Base-by-base conservation (phyloP, 2,329 filamentous ascomycete species). In the Scedosporium minutisporum region DNA sequence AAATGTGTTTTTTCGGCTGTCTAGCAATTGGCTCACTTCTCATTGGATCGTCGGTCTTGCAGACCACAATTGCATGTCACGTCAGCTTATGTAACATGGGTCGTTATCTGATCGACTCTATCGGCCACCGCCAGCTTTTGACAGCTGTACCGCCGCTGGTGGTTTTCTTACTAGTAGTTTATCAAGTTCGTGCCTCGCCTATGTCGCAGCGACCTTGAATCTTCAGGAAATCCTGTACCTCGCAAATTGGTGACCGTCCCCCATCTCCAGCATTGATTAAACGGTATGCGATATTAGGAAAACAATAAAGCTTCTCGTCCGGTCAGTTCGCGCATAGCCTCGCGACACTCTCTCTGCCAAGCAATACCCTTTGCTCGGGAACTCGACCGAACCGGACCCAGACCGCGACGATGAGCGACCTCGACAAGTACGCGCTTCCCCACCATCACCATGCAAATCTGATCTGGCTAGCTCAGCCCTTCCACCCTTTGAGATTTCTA, bases 401-500 rank as follows among this genome's bases (percentile, higher is more conserved):
- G 62, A 61, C 59, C 44, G 61, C 68, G 66, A 67, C 72, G 78
- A 97, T 96, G 89, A 96, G 93, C 77, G 92, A 97, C 76, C 85
- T 97, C 71, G 95, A 97, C 79, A 90, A 86, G 93, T 96, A 82
- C 68, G 79, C 62, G n/a, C 33, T 21, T 27, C 38, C 21, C 18
- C 14, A 16, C 21, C 23, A 12, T 29, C 57, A 38, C 14, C 58
- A 14, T 41, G 10, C 7, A 42, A 18, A 27, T 46, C 25, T n/a
- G 44, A 9, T 25, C 10, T 10, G 16, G 65, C 65, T 42, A 14
- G 21, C 29, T 42, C 29, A 53, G 10, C n/a, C 44, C 29, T 27
- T 41, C 42, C n/a, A 9, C 27, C n/a, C 18, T 42, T 29, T 6
- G 57, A 62, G 63, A 65, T 65, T 68, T 42, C 65, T 61, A 5